These are phyloP conservation scores for Epichloe glyceriae DNA, from an alignment of 2,329 filamentous ascomycete species.

Conservation along the genomic window DNA sequence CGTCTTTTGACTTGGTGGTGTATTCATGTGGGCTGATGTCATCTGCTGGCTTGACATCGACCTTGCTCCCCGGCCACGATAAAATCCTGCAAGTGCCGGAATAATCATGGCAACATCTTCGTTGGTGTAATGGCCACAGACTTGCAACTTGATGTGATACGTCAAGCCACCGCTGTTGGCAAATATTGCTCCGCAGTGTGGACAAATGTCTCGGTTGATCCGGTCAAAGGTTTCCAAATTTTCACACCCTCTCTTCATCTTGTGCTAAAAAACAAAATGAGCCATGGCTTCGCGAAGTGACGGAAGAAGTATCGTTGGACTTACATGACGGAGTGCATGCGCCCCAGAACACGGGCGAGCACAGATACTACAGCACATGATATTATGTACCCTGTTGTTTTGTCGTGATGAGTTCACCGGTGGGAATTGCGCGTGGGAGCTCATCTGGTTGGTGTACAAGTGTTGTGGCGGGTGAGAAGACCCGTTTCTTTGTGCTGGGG, in stretches of 20 bases:
- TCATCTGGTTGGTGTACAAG: not conserved
- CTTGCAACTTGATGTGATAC: slow-evolving; percentile 31
- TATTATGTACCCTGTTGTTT: not conserved
- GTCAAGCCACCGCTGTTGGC: slow-evolving; percentile 25
- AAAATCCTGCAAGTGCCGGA: slow-evolving; percentile 2
- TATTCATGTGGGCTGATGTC: not conserved
- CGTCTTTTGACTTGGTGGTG: not conserved
- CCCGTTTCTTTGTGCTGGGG: not conserved
- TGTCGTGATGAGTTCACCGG: not conserved
- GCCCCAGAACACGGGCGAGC: slow-evolving; percentile 22
- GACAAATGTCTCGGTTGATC: slow-evolving; percentile 25
- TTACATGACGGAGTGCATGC: slow-evolving; percentile 20
- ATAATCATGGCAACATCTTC: slow-evolving; percentile 3
- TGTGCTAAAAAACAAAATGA: slow-evolving; percentile 15
- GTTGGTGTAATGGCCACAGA: slow-evolving; percentile 31
- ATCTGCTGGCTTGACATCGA: not conserved
- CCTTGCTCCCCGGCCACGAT: not conserved
- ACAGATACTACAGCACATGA: slow-evolving; percentile 18
- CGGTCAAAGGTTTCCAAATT: slow-evolving; percentile 7
- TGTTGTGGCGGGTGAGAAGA: not conserved
- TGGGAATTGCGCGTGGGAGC: not conserved
- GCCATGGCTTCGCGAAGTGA: not conserved
- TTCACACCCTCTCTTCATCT: slow-evolving; percentile 15
- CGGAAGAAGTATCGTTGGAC: slow-evolving; percentile 4
- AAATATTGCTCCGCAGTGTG: slow-evolving; percentile 33